These are phyloP conservation scores for Mallotus repandus DNA, from an alignment of 441 rosid genomes.

Conservation along the genomic window DNA sequence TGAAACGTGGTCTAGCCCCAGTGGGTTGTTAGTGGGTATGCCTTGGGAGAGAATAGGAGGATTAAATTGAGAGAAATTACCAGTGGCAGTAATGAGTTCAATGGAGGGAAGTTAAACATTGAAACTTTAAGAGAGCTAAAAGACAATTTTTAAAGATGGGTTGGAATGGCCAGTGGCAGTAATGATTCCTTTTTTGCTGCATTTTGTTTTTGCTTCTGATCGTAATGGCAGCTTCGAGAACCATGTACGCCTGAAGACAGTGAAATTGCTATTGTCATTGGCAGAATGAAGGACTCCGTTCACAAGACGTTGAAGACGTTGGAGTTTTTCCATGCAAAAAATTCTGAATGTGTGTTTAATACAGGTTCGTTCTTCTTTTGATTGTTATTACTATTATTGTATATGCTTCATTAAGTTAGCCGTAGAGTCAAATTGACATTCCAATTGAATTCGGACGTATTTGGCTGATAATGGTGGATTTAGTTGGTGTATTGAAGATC, in stretches of 20 bases:
- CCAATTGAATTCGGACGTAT: no score
- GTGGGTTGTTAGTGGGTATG: slow-evolving; percentile 51
- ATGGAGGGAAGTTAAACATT: slow-evolving; percentile 42
- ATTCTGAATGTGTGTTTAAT: slow-evolving; percentile 80
- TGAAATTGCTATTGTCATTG: slow-evolving; percentile 42
- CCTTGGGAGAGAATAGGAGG: slow-evolving; percentile 87
- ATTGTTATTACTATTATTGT: not conserved
- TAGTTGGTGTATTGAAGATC: not conserved
- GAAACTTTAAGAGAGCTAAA: slow-evolving; percentile 65
- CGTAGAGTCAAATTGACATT: no score
- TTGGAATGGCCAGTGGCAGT: no score
- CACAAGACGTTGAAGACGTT: slow-evolving; percentile 42
- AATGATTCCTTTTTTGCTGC: not conserved
- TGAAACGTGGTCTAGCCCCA: slow-evolving; percentile 16
- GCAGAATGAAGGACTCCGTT: slow-evolving; percentile 40
- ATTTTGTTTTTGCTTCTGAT: not conserved
- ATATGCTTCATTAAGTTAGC: no score
- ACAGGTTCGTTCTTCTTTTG: slow-evolving; percentile 51
- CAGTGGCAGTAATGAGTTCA: slow-evolving; percentile 42
- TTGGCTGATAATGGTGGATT: not conserved
- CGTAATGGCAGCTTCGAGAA: slow-evolving; percentile 56
- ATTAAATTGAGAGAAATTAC: slow-evolving; percentile 57
- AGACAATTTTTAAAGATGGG: slow-evolving; percentile 64
- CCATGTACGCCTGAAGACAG: slow-evolving; percentile 52
- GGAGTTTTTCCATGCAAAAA: slow-evolving; percentile 67